These are phyloP conservation scores for Entomortierella parvispora DNA, from an alignment of 192 early-diverging fungal genomes.

Conservation along the genomic window DNA sequence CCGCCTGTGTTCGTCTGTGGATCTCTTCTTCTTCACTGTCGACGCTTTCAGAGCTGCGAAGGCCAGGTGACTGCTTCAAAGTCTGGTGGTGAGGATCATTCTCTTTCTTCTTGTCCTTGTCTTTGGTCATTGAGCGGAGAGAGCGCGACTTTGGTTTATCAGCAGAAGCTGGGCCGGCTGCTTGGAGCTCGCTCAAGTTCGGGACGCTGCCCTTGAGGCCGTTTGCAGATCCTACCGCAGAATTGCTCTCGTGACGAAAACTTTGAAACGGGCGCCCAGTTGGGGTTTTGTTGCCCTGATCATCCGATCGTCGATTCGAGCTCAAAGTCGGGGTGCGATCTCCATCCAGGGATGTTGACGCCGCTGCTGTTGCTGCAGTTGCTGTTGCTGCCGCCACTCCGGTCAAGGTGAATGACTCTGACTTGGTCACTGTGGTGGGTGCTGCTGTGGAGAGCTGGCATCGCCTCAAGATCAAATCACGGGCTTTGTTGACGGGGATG, in stretches of 20 bases:
- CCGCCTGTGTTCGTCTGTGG: conserved; percentile 1
- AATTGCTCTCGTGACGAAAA: neutral
- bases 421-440: conserved; percentile 12
- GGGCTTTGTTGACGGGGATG: conserved; percentile 24
- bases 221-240: no score
- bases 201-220: no score
- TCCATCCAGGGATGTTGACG: neutral
- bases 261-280: conserved; percentile 7
- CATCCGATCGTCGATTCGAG: neutral
- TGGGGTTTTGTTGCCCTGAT: no score
- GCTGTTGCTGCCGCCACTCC: neutral
- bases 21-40: conserved; percentile 6
- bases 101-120: conserved; percentile 1
- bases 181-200: no score
- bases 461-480: conserved; percentile 27
- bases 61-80: neutral
- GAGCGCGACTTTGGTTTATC: no score
- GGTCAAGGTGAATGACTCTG: conserved; percentile 6
- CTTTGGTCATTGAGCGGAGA: neutral
- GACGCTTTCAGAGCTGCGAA: no score
- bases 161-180: no score
- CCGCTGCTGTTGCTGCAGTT: neutral
- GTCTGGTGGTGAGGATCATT: neutral
- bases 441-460: conserved; percentile 27
- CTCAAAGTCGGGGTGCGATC: neutral